Percentiles rank a stretch among this genome's conserved stretches.
Evolutionary conservation across 2,329 filamentous ascomycete species (phyloP).

Genomic region (Diaporthe capsici): DNA sequence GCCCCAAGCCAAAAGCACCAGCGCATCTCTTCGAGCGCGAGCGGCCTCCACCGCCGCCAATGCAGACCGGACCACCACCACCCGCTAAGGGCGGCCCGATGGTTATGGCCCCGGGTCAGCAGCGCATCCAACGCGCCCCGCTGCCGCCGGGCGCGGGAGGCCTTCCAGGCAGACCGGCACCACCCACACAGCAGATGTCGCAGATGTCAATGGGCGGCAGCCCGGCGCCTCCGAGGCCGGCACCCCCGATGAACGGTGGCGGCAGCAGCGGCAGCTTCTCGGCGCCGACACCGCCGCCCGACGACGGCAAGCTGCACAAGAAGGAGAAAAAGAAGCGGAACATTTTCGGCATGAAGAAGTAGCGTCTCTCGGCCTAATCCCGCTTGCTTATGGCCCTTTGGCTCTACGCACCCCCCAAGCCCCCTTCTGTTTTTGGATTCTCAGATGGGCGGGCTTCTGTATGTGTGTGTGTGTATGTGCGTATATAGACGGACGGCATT

Average conservation of each 20-base stretch:
- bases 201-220: slow-evolving; percentile 64
- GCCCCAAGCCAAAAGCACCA: slow-evolving; percentile 85
- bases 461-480: not conserved
- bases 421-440: slow-evolving; percentile 1
- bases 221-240: slow-evolving; percentile 45
- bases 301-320: slow-evolving; percentile 61
- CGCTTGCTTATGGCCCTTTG: not conserved
- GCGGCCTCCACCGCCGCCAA: slow-evolving; percentile 67
- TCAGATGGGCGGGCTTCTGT: not conserved
- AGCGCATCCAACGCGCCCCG: slow-evolving; percentile 45
- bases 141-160: slow-evolving; percentile 50
- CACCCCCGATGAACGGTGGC: slow-evolving; percentile 44
- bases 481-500: slow-evolving; percentile 12
- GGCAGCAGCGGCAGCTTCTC: slow-evolving; percentile 47
- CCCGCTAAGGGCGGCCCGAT: slow-evolving; percentile 47
- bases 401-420: not conserved
- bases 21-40: slow-evolving; percentile 86
- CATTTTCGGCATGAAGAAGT: slow-evolving; percentile 73
- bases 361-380: slow-evolving; percentile 14
- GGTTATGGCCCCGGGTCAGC: slow-evolving; percentile 49
- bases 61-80: slow-evolving; percentile 46
- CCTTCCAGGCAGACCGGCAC: slow-evolving; percentile 54
- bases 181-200: slow-evolving; percentile 69
- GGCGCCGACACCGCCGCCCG: slow-evolving; percentile 43
- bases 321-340: slow-evolving; percentile 73